Percentiles rank a stretch among this genome's conserved stretches.
phyloP scores from a whole-genome alignment of 2,329 filamentous ascomycete species.

The Epichloe scottii region DNA sequence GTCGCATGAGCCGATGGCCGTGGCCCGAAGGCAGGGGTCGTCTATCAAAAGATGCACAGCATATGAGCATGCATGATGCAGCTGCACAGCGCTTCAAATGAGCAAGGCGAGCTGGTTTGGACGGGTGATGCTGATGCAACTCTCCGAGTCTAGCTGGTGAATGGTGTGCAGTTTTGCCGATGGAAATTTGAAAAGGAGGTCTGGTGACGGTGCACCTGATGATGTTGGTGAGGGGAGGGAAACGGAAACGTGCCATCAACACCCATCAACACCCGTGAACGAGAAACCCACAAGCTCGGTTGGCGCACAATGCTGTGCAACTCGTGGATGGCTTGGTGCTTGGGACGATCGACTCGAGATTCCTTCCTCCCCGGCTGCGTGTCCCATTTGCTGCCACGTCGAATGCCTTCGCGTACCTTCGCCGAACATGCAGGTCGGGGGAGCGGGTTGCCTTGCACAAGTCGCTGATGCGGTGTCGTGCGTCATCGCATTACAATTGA shows the following conservation, averaged over 20 bases:
- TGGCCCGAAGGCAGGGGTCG: constrained; percentile 2
- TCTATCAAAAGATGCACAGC: not conserved
- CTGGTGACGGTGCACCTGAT: too few species aligned
- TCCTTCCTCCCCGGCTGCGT: not conserved
- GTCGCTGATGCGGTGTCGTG: not conserved
- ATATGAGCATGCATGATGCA: constrained; percentile 7
- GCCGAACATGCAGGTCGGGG: not conserved
- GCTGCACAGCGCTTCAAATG: constrained; percentile 1
- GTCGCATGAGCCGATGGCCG: not conserved
- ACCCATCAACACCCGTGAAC: too few species aligned
- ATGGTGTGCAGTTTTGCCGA: too few species aligned
- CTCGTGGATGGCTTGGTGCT: not conserved
- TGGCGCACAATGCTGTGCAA: not conserved
- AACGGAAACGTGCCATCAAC: too few species aligned
- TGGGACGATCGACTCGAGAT: not conserved
- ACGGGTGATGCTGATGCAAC: not conserved
- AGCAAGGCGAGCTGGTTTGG: not conserved
- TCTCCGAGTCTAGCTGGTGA: too few species aligned
- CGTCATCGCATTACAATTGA: not conserved
- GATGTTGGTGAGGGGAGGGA: too few species aligned
- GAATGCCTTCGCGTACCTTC: not conserved
- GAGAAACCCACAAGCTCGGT: not conserved
- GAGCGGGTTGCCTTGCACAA: not conserved
- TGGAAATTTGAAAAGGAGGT: too few species aligned
- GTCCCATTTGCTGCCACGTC: not conserved